Evolutionary conservation across 225 moss, liverwort and hornwort genomes (phyloP).

Genomic region (Polytrichum formosum): DNA sequence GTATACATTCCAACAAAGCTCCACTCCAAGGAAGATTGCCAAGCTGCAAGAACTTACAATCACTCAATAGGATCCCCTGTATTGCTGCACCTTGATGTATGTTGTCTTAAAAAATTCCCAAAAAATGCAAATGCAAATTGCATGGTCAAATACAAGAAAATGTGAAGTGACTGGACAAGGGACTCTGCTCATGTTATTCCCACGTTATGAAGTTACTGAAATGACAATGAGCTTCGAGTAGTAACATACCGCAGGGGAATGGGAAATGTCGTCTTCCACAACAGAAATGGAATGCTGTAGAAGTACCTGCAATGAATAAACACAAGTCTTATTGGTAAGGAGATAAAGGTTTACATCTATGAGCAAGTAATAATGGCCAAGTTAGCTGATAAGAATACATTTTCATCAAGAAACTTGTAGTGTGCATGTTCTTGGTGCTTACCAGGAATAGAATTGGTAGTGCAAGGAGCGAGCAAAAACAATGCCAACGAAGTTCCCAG

Average conservation of each 20-base stretch:
- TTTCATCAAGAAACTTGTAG: conserved; percentile 3
- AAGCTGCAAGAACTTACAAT: conserved; percentile 45
- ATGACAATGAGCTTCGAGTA: background rate
- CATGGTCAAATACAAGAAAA: background rate
- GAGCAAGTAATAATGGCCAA: background rate
- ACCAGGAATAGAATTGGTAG: conserved; percentile 99
- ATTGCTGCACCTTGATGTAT: background rate
- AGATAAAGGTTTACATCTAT: background rate
- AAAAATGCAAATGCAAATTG: background rate
- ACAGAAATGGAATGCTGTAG: conserved; percentile 76
- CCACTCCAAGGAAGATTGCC: conserved; percentile 61
- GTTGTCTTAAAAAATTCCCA: background rate
- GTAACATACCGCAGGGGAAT: conserved; percentile 54
- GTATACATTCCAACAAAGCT: conserved; percentile 93
- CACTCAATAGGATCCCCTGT: background rate
- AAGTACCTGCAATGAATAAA: conserved; percentile 69
- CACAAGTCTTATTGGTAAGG: background rate
- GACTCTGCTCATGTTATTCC: background rate
- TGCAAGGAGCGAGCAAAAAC: conserved; percentile 86
- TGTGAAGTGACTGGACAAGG: background rate
- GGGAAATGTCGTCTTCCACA: conserved; percentile 82
- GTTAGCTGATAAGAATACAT: background rate
- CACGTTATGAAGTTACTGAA: background rate
- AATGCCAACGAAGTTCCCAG: conserved; percentile 93
- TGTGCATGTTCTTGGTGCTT: conserved; percentile 15